Conservation (phyloP, 192 early-diverging fungal genomes). For the Lobulomyces angularis region DNA sequence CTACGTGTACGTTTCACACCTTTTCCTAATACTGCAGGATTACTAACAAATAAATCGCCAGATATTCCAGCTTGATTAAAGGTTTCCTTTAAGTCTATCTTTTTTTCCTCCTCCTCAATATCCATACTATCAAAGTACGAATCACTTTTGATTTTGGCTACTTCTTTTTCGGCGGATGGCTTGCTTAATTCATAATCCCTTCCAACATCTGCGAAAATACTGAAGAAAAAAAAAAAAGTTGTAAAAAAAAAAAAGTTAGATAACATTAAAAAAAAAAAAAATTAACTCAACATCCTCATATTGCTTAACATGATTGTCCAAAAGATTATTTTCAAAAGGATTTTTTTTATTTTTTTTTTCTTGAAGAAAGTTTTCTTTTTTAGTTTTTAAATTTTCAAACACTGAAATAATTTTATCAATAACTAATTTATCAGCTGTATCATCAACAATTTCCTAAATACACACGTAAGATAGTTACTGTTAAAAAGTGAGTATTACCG, state of each 20-base stretch:
- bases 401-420: slow-evolving; percentile 60
- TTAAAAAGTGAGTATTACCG: too few relatives aligned
- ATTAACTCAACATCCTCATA: too few relatives aligned
- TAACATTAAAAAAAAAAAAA: too few relatives aligned
- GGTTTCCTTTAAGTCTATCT: slow-evolving; percentile 9
- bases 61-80: background rate
- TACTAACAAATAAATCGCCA: background rate
- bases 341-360: too few relatives aligned
- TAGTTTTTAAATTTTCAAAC: slow-evolving; percentile 33
- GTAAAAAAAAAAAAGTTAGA: too few relatives aligned
- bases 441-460: too few relatives aligned
- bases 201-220: slow-evolving; percentile 80
- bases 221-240: slow-evolving; percentile 5
- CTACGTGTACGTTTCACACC: too few relatives aligned
- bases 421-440: slow-evolving; percentile 47
- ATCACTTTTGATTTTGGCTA: background rate
- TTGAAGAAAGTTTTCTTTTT: too few relatives aligned
- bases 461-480: too few relatives aligned
- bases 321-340: too few relatives aligned
- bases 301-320: too few relatives aligned
- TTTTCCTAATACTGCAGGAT: too few relatives aligned
- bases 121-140: slow-evolving; percentile 12
- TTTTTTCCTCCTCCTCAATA: slow-evolving; percentile 13
- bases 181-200: slow-evolving; percentile 59
- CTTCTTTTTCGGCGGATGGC: background rate